Base-by-base conservation (phyloP, 768 basidiomycete genomes). In the Lyophyllum semitale region DNA sequence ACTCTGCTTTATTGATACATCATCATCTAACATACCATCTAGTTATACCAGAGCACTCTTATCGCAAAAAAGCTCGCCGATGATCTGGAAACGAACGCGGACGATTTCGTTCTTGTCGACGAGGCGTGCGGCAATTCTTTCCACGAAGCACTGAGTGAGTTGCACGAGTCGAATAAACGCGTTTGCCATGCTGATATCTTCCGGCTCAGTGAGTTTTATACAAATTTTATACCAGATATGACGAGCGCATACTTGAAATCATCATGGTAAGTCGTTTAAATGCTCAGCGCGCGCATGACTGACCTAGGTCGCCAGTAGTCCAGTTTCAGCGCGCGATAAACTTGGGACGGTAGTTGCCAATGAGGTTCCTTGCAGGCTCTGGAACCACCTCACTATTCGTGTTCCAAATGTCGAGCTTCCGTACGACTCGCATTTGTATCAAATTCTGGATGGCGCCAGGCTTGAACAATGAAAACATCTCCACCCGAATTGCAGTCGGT, bases 401-500 rank as follows among this genome's bases (percentile, higher is more conserved):
- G 41, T 51, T 20, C 51, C 51, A n/a, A 41, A 42, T 23, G 29
- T 32, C 8, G 29, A 23, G 3, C 26, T 51, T 15, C 8, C 3
- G 8, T 50, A 50, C n/a, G 35, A 22, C 35, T n/a, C 2, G 48
- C 17, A 38, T 38, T 13, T n/a, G 9, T 45, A 23, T 4, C 18
- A 27, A 13, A 35, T 48, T 18, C 32, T 46, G 15, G 12, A 23
- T 4, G 8, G 32, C n/a, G 45, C 18, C 2, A 27, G 48, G 13
- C 2, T n/a, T n/a, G n/a, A n/a, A n/a, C n/a, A n/a, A n/a, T n/a
- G n/a, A 4, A 11, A 57, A 53, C 17, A 17, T 57, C n/a, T 29
- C 29, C 51, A 38, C 11, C 51, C 53, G 38, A 48, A 44, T 7
- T 57, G 46, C 32, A 27, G 43, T 26, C 56, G 53, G 32, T 23